Base-by-base conservation (phyloP, 345 rosid species). In the Gossypium ekmanianum region DNA sequence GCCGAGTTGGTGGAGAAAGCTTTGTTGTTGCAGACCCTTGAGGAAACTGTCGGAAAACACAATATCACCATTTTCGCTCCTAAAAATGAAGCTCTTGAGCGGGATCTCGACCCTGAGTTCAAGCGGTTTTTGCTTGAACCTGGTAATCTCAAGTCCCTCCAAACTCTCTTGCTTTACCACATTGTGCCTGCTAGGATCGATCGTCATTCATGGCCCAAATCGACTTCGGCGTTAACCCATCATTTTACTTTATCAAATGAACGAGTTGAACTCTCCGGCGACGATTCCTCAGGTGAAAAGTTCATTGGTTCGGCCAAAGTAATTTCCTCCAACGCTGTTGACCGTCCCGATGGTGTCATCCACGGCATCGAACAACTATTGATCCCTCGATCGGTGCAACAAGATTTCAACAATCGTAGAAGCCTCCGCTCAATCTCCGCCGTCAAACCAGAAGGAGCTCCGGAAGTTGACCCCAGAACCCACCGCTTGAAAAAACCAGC, bases 71-170 rank as follows among this genome's bases (percentile, higher is more conserved):
- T 91, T 65, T 88, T 91, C 43, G 97, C 97, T 16, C 94, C 97
- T 9, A 85, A 79, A 17, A 91, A 91, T 43, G 91, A 91, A 78
- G 97, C 94, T 18, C 79, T 91, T 1, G 93, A 91, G 69, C 91
- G 90, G 39, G 84, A 85, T 47, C 82, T 91, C 12, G 93, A 91
- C 80, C 94, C 97, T 0, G 92, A 89, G 76, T 89, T 91, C 78
- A 91, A 89, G 71, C 85, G 90, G 7, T 91, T 91, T 86, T 83
- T 91, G 79, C 94, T 89, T 41, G 89, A 91, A 29, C 97, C 97
- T 1, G 87, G 94, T 11, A 89, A 91, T 64, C 81, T 91, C 61
- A 86, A 83, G 78, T 86, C 93, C 17, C 89, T 91, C 2, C 97
- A 91, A 16, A 79, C 85, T 11, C 88, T 91, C 0, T 50, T 89